Evolutionary conservation across 2,329 filamentous ascomycete species (phyloP).

Genomic region (Anisogramma anomala): DNA sequence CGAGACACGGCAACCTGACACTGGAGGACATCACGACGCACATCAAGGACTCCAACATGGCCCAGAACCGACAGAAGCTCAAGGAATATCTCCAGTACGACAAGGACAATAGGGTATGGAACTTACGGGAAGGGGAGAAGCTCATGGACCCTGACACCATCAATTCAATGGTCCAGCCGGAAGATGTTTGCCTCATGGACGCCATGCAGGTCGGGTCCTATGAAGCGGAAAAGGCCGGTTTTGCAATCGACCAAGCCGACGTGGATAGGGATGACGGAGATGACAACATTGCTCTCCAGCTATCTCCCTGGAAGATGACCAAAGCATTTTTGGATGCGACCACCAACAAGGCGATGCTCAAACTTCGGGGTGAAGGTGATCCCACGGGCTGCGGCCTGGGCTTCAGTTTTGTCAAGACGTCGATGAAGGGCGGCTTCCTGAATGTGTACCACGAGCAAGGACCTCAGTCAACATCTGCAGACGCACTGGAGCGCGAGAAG

Average conservation of each 20-base stretch:
- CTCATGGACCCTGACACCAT: slow-evolving; percentile 73
- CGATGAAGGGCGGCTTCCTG: slow-evolving; percentile 94
- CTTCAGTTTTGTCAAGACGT: slow-evolving; percentile 94
- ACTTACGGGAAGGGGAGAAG: slow-evolving; percentile 58
- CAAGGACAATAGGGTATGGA: slow-evolving; percentile 80
- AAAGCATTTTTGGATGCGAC: slow-evolving; percentile 94
- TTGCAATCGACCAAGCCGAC: slow-evolving; percentile 54
- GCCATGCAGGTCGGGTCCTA: slow-evolving; percentile 94
- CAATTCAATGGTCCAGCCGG: slow-evolving; percentile 81
- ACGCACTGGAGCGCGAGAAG: slow-evolving; percentile 77
- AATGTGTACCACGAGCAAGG: slow-evolving; percentile 56
- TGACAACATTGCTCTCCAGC: slow-evolving; percentile 69
- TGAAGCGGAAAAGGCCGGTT: slow-evolving; percentile 82
- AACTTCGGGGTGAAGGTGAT: slow-evolving; percentile 87
- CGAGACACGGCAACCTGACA: slow-evolving; percentile 60
- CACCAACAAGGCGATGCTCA: slow-evolving; percentile 91
- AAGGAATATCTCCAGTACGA: slow-evolving; percentile 92
- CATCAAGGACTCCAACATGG: slow-evolving; percentile 84
- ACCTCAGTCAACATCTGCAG: slow-evolving; percentile 56
- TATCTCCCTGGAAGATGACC: slow-evolving; percentile 92
- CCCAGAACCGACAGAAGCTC: slow-evolving; percentile 91
- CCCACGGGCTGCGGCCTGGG: slow-evolving; percentile 87
- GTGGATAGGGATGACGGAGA: slow-evolving; percentile 52
- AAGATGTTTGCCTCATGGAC: slow-evolving; percentile 88
- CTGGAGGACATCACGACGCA: slow-evolving; percentile 84